Base-by-base conservation (phyloP, 2,329 filamentous ascomycete species). In the Lasiodiplodia gonubiensis region DNA sequence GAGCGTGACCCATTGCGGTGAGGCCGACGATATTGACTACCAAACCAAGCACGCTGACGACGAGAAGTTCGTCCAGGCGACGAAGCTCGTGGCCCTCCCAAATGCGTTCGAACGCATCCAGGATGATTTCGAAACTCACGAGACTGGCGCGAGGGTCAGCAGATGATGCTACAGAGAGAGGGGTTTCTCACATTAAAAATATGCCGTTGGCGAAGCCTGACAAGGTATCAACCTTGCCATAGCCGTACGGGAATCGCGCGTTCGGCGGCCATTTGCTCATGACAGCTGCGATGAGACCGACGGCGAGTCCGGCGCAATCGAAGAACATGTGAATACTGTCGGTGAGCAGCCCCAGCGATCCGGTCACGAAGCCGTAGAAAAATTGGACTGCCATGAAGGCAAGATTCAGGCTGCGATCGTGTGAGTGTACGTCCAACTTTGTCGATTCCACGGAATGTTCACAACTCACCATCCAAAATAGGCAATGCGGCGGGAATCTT, bases 321-420 rank as follows among this genome's bases (percentile, higher is more conserved):
- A 99, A 98, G 75, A 99, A 94, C 95, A 99, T 99, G 80, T 99
- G 95, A 70, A 99, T 95, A 74, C 94, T 98, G 79, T 99, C 95
- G 72, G 93, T 97, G 21, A 99, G 87, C n/a, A 99, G 85, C 2
- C 95, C 95, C 5, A 99, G 83, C 0, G 95, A 99, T 72, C 97
- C 94, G 3, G 93, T 98, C 12, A 95, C 82, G 73, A 95, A 96
- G 59, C 95, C 95, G 75, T 99, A 99, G 69, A 94, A 93, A 49
- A 94, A 91, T 75, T 99, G 95, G 1, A 99, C 88, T 39, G 92
- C 82, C 95, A 99, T 99, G 78, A 99, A 99, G 7, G 84, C 86
- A 72, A 99, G 93, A 76, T 99, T 99, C 66, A 99, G 86, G 69
- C 93, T 97, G 8, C 18, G 52, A 12, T 23, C 65, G 14, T 67